Evolutionary conservation across 768 basidiomycete genomes (phyloP), one percentile per base, ranked within the genome.

Genomic region (Mycena rosella): DNA sequence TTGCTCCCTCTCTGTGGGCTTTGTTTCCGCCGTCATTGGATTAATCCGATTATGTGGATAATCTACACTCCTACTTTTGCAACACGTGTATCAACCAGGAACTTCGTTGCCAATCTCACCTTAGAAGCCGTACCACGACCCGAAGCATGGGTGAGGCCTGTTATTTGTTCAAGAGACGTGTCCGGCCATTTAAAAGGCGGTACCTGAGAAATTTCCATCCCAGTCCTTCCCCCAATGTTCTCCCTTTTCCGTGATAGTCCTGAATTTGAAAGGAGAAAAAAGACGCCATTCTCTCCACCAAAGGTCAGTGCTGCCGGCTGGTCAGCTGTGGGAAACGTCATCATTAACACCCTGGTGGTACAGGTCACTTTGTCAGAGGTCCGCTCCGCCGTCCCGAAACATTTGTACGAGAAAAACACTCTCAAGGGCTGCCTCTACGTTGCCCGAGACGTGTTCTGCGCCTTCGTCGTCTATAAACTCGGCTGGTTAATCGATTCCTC

Each of bases 221-320:
- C 60, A 20, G 5, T 49, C 47, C 3, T 38, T 30, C 20, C 30
- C 57, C 54, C 53, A 32, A 66, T 66, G 65, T 29, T 47, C 45
- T 44, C 47, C 24, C 15, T 80, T 30, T 83, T 86, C 52, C 77
- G 79, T 60, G 84, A 86, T 67, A 81, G 85, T 30, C 84, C 84
- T 24, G 86, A 87, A 79, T 86, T 84, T 70, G 81, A 84, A 67
- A 78, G 80, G n/a, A 79, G 85, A 34, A 82, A 76, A 65, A 74
- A 74, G 27, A 80, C 75, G 58, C 72, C 77, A 0, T 86, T 86
- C 69, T 74, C 77, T 7, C 84, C 83, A 6, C 84, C 85, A 5
- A 76, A 81, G 60, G 26, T 79, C 79, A 20, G 63, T 86, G 24
- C 9, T 53, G 29, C 22, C 5, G 10, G n/a, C 20, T 3, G 20